Evolutionary conservation across 257 asterid genomes (phyloP), one percentile per base, ranked within the genome.

Genomic region (Agastache rugosa): DNA sequence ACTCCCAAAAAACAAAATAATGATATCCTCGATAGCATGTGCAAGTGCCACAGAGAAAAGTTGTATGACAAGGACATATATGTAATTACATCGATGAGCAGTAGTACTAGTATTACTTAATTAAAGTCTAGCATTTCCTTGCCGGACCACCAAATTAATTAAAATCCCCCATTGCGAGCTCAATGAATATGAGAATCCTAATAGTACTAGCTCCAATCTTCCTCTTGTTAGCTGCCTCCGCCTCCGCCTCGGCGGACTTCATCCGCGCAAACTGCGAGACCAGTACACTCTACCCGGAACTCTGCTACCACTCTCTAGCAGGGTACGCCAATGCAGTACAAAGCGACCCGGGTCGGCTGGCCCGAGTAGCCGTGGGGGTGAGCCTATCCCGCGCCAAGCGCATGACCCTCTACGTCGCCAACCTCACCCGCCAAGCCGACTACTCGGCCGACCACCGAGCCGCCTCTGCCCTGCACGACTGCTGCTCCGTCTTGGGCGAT

Each of bases 381-480:
- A 87, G 91, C 85, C 88, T 91, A 4, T 75, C 83, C 35, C 77
- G 72, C 7, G 87, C 87, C 53, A 83, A 56, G 45, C 61, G 17
- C 34, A 80, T 64, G 73, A 79, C 87, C 17, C 14, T 63, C 8
- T 80, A 83, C 88, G 70, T 89, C 61, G 80, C 82, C 55, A 87
- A 84, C 81, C 44, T 87, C 45, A 53, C 93, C 31, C 86, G 84
- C 55, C 79, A 75, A 29, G 88, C 86, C 56, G 91, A 87, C 65
- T 83, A 79, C 71, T 84, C 86, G 27, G 81, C 83, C 22, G 85
- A 87, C 56, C 91, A 81, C 48, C 83, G 88, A 10, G 88, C 83
- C 11, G 74, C 83, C 16, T 76, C 95, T n/a, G 98, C 96, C 0
- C 78, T 91, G 11, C 93, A 83, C 67, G 97, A 93, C 83, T 93